Percentiles rank a stretch among this genome's conserved stretches.
Conservation (phyloP, 768 basidiomycete genomes). For the Leccinum fibrillosum region DNA sequence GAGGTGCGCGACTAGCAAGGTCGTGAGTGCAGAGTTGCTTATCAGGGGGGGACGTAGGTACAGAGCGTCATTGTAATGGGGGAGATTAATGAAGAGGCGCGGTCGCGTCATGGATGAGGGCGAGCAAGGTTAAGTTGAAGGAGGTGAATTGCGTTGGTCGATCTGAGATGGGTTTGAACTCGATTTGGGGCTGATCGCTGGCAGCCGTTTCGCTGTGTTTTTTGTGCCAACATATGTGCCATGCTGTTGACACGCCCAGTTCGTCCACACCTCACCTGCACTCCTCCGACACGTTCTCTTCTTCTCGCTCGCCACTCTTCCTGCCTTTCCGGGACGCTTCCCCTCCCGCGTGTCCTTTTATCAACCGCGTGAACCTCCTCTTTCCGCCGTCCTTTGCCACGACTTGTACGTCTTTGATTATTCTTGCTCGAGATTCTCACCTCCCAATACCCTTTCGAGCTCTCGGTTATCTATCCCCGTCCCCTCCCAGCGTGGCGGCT, state of each 20-base stretch:
- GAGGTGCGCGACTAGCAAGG: slow-evolving; percentile 27
- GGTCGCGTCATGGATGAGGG: slow-evolving; percentile 28
- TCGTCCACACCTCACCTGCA: slow-evolving; percentile 57
- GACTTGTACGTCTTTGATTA: slow-evolving; percentile 32
- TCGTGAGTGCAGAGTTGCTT: slow-evolving; percentile 18
- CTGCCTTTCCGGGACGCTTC: slow-evolving; percentile 57
- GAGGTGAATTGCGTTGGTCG: neutral
- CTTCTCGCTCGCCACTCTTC: slow-evolving; percentile 46
- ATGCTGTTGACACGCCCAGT: slow-evolving; percentile 59
- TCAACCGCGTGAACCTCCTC: slow-evolving; percentile 29
- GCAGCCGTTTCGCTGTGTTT: slow-evolving; percentile 13
- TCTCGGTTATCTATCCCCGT: slow-evolving; percentile 28
- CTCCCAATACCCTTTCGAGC: slow-evolving; percentile 7
- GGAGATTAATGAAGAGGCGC: slow-evolving; percentile 32
- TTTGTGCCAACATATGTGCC: slow-evolving; percentile 31
- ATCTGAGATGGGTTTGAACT: neutral
- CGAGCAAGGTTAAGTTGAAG: slow-evolving; percentile 37
- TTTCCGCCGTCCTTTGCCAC: slow-evolving; percentile 23
- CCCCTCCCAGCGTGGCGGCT: slow-evolving; percentile 20
- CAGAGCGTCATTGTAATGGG: slow-evolving; percentile 24
- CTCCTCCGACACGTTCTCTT: slow-evolving; percentile 61
- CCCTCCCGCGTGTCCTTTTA: slow-evolving; percentile 29
- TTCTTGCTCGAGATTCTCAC: slow-evolving; percentile 30
- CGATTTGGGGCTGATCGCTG: slow-evolving; percentile 21
- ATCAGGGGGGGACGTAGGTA: slow-evolving; percentile 18